Evolutionary conservation across 805 yeast genomes (phyloP), one percentile per base, ranked within the genome.

Genomic region (Candida corydali): DNA sequence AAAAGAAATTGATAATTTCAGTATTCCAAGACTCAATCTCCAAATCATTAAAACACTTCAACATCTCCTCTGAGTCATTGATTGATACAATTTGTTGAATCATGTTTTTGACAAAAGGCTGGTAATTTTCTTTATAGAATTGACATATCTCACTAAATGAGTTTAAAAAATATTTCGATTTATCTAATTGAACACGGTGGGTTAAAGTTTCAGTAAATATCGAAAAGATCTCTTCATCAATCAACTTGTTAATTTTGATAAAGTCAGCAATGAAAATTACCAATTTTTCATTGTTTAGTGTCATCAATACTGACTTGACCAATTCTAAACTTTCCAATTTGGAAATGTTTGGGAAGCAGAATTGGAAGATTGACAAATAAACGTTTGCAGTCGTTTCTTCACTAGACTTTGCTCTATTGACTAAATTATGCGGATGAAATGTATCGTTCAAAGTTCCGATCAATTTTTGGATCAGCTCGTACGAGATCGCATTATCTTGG

Each of bases 51-150:
- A 61, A 42, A 17, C 50, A 37, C 8, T 39, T 37, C 11, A 46
- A 54, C 32, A 61, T 54, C 10, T 55, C 63, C 1, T 53, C 59
- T 2, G 48, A 43, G 17, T 56, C 54, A 22, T 54, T 38, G 14
- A 55, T 45, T 10, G 50, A 14, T 12, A 62, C 63, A 12, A 62
- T 47, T 18, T 53, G 52, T 41, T 65, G 70, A 17, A 68, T 51
- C 3, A 65, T 42, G 31, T 43, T 49, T 38, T 66, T 67, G 6
- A 60, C 65, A 31, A 62, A 49, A 0, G 39, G 31, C 18, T 50
- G 57, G 38, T 46, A 65, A 14, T 52, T 39, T 14, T 12, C 4
- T 17, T 36, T 22, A 17, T 40, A 36, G 9, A 36, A 14, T 23
- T 29, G 41, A 29, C 45, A 61, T 18, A 59, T 39, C 8, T 41